phyloP scores from a whole-genome alignment of 1,284 basidiomycete species.

The Exobasidium rhododendri region DNA sequence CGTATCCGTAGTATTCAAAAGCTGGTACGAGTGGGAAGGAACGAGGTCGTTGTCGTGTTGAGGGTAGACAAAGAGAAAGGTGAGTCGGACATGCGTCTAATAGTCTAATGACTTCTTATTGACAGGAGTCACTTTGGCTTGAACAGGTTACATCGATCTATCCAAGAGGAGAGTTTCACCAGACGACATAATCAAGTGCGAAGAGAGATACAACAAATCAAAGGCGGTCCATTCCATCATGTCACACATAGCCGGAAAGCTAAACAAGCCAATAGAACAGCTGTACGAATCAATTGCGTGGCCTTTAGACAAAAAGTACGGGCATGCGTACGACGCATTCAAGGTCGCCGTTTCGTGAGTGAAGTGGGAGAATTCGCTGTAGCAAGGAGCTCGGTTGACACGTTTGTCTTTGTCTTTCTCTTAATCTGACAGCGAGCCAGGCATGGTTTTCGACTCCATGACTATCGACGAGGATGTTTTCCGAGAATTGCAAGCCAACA shows the following conservation, averaged over 20 bases:
- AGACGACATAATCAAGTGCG: constrained; percentile 97
- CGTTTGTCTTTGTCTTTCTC: not conserved
- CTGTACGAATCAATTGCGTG: constrained; percentile 89
- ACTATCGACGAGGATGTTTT: constrained; percentile 64
- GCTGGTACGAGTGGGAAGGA: constrained; percentile 92
- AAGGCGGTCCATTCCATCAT: constrained; percentile 61
- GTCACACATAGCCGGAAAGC: constrained; percentile 51
- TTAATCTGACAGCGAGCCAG: constrained; percentile 68
- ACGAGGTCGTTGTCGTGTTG: constrained; percentile 97
- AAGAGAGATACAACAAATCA: constrained; percentile 96
- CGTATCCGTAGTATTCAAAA: constrained; percentile 98
- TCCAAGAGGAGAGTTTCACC: constrained; percentile 99
- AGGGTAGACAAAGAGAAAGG: constrained; percentile 99
- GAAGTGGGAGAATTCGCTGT: too few relatives aligned
- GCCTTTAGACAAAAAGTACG: constrained; percentile 88
- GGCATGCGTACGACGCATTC: constrained; percentile 96
- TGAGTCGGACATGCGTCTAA: constrained; percentile 57
- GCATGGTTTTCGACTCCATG: constrained; percentile 75
- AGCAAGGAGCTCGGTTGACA: not conserved
- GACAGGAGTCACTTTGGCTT: not conserved
- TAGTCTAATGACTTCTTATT: not conserved
- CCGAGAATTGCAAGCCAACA: constrained; percentile 73
- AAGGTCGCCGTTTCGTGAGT: constrained; percentile 87
- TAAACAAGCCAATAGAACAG: constrained; percentile 63
- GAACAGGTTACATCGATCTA: constrained; percentile 90